Conservation (phyloP, 2,329 filamentous ascomycete genomes). For the Raffaelea albimanens region DNA sequence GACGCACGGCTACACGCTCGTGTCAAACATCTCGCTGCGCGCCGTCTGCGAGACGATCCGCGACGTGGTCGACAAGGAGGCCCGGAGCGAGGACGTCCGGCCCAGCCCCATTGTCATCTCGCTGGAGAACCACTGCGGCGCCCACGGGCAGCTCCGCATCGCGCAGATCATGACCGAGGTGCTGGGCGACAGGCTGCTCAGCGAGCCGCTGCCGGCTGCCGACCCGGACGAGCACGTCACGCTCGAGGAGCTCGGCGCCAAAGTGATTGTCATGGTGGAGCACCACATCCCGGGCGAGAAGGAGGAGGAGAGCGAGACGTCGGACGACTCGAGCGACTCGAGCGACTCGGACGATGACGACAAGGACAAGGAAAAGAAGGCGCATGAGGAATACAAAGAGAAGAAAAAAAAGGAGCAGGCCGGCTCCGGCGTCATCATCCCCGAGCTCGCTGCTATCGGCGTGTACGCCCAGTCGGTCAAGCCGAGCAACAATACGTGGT, state of each 20-base stretch:
- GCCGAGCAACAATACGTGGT: conserved; percentile 57
- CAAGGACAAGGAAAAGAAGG: conserved; percentile 34
- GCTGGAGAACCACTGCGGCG: conserved; percentile 33
- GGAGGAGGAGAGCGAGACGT: conserved; percentile 39
- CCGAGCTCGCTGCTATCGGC: conserved; percentile 55
- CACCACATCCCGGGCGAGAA: conserved; percentile 42
- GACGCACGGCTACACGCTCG: conserved; percentile 37
- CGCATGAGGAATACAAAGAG: conserved; percentile 41
- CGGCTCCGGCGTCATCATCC: conserved; percentile 47
- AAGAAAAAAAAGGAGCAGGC: conserved; percentile 39
- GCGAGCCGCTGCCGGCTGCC: conserved; percentile 47
- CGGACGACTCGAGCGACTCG: conserved; percentile 22
- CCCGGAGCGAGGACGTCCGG: conserved; percentile 42
- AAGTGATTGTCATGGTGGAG: conserved; percentile 49
- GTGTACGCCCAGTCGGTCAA: conserved; percentile 65
- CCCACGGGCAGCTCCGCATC: conserved; percentile 44
- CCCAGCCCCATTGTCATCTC: conserved; percentile 39
- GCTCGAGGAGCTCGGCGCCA: conserved; percentile 42
- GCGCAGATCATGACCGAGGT: conserved; percentile 49
- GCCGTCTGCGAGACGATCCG: conserved; percentile 33
- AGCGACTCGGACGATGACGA: not conserved
- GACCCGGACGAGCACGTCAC: conserved; percentile 44
- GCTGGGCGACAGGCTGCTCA: conserved; percentile 48
- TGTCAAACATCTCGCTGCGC: conserved; percentile 17
- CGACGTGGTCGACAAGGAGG: conserved; percentile 46